Conservation (phyloP, 306 rosid species). For the Corylus avellana region DNA sequence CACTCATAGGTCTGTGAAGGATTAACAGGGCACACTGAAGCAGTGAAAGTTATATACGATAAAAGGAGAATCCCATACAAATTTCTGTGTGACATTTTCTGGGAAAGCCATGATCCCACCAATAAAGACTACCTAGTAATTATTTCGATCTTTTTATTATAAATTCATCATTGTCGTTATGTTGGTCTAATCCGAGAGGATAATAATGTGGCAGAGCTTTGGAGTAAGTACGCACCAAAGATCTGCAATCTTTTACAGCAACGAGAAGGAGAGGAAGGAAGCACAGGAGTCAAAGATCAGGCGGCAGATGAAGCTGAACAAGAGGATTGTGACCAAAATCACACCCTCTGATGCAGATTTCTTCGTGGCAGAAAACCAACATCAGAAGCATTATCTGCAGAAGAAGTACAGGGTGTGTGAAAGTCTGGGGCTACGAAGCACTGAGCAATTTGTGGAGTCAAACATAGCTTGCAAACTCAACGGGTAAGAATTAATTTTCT, state of each 20-base stretch:
- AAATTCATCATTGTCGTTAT: background rate
- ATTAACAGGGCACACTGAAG: conserved; percentile 30
- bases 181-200: background rate
- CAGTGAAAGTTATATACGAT: conserved; percentile 24
- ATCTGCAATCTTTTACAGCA: conserved; percentile 29
- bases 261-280: conserved; percentile 29
- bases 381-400: conserved; percentile 33
- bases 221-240: conserved; percentile 19
- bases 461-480: conserved; percentile 32
- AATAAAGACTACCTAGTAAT: conserved; percentile 23
- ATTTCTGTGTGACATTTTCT: conserved; percentile 18
- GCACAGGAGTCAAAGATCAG: conserved; percentile 30
- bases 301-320: conserved; percentile 38
- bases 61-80: conserved; percentile 17
- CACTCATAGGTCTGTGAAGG: conserved; percentile 26
- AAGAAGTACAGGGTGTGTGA: conserved; percentile 7
- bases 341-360: conserved; percentile 9
- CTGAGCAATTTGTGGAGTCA: conserved; percentile 24
- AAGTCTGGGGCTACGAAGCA: conserved; percentile 27
- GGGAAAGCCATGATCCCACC: conserved; percentile 34
- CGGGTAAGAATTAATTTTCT: conserved; percentile 10
- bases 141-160: background rate
- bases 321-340: conserved; percentile 34
- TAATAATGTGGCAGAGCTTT: conserved; percentile 7
- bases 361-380: conserved; percentile 22